Evolutionary conservation across 2,329 filamentous ascomycete species (phyloP), one percentile per base, ranked within the genome.

Genomic region (Cladosporium sp.): DNA sequence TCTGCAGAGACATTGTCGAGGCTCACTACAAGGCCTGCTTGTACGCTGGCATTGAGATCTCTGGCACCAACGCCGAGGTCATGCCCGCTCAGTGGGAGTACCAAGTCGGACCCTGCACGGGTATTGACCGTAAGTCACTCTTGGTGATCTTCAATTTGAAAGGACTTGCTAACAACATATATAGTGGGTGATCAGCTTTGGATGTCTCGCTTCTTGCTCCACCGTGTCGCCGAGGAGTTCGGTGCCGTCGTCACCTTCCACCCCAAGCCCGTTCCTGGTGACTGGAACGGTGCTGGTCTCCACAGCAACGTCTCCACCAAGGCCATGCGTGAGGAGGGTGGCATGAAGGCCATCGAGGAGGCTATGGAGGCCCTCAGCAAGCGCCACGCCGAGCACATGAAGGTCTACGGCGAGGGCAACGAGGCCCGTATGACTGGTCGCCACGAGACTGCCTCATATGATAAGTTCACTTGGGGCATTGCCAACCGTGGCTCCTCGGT

Each of bases 21-120:
- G 88, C 90, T 64, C 90, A 96, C 80, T 92, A 91, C 87, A 90
- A 90, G 79, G 87, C 88, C 65, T 96, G 85, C 82, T 74, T 97
- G 76, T 96, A 91, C 75, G 85, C 93, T 60, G 88, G 89, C 60
- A 83, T 99, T 78, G 87, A 92, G 75, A 97, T 99, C 77, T 96
- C 92, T 24, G 94, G 94, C 71, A 97, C 94, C 80, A 99, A 99
- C 77, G 94, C 94, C 65, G 94, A 99, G 83, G 94, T 99, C 71
- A 96, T 97, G 90, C 89, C 91, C 63, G 91, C 89, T 60, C 93
- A 97, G 78, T 97, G 93, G 93, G 93, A 97, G 77, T 97, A 90
- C 86, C 93, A 97, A 75, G 90, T 97, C 69, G 93, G 93, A 58
- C 93, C 93, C 63, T 96, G 90, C 78, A 76, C 80, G 56, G 93